Conservation (phyloP, 495 filamentous ascomycete species). For the Aspergillus affinis region DNA sequence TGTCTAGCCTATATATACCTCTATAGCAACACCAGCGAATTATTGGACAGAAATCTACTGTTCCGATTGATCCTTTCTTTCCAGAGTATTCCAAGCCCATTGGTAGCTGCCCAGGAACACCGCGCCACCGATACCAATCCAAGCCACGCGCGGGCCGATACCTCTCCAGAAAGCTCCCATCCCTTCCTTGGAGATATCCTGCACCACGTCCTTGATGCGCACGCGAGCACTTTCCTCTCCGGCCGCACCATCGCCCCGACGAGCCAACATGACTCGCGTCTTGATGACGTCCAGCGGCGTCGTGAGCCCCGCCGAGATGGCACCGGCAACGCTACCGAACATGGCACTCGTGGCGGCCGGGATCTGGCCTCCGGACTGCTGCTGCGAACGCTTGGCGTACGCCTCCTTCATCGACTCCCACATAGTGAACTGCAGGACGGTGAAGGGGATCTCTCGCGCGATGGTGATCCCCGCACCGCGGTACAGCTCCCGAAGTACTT, state of each 20-base stretch:
- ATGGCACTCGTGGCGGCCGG: constrained; percentile 77
- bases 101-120: constrained; percentile 97
- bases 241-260: constrained; percentile 34
- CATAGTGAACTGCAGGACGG: constrained; percentile 92
- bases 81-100: constrained; percentile 75
- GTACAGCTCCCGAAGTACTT: constrained; percentile 81
- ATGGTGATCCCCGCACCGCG: constrained; percentile 88
- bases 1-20: constrained; percentile 9
- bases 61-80: constrained; percentile 30
- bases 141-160: constrained; percentile 82
- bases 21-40: constrained; percentile 1
- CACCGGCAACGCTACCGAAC: constrained; percentile 82
- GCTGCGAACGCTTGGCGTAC: constrained; percentile 39
- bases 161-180: constrained; percentile 80
- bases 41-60: constrained; percentile 15
- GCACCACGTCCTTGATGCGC: constrained; percentile 57
- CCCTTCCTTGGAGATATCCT: constrained; percentile 69
- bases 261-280: constrained; percentile 90
- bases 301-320: constrained; percentile 82
- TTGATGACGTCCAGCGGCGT: constrained; percentile 96
- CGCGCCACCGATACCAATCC: constrained; percentile 92
- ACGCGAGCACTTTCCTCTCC: constrained; percentile 42
- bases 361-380: constrained; percentile 35
- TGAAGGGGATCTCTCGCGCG: constrained; percentile 95
- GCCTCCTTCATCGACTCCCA: constrained; percentile 88